Evolutionary conservation across 345 rosid genomes (phyloP).

Genomic region (Schrenkiella parvula): DNA sequence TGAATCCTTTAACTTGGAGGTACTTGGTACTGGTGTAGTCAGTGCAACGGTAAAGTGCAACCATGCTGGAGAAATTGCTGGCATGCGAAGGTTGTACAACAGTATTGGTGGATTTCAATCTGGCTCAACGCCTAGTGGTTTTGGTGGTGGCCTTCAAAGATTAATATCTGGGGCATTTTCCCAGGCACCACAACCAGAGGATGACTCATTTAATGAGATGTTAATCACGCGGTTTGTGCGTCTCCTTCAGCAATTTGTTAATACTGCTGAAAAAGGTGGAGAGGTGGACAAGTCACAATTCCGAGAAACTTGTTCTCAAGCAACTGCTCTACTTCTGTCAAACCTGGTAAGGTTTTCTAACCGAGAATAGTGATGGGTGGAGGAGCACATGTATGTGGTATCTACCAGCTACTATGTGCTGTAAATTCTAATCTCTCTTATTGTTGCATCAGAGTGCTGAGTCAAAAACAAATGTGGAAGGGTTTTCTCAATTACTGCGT

Average conservation of each 20-base stretch:
- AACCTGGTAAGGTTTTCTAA: conserved; percentile 63
- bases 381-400: conserved; percentile 12
- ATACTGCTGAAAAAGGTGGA: conserved; percentile 82
- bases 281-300: conserved; percentile 82
- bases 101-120: conserved; percentile 94
- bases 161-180: conserved; percentile 89
- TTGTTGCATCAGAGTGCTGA: conserved; percentile 52
- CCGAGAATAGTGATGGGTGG: neutral
- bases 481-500: conserved; percentile 88
- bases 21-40: conserved; percentile 87
- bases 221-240: conserved; percentile 76
- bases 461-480: conserved; percentile 76
- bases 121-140: conserved; percentile 49
- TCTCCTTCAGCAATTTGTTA: conserved; percentile 93
- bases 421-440: conserved; percentile 23
- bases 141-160: conserved; percentile 75
- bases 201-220: conserved; percentile 88
- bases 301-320: conserved; percentile 91
- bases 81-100: conserved; percentile 94
- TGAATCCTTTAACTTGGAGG: conserved; percentile 92
- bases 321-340: conserved; percentile 89
- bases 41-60: conserved; percentile 97
- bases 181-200: conserved; percentile 61
- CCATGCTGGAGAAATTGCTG: conserved; percentile 98
- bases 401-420: conserved; percentile 10